phyloP scores from a whole-genome alignment of 768 basidiomycete genomes.

The Lactarius vividus region DNA sequence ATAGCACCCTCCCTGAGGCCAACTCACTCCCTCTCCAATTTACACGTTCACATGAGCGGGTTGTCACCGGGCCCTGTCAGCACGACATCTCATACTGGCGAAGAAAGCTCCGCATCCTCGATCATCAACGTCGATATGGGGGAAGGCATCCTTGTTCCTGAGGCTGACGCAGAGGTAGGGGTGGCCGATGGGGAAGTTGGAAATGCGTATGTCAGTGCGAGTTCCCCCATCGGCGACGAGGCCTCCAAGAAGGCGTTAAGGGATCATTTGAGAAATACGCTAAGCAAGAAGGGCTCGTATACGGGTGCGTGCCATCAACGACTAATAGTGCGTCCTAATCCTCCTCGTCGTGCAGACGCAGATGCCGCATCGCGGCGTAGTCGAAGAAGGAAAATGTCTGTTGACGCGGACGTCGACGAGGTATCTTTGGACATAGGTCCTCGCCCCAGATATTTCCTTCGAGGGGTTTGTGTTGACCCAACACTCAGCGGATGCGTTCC shows the following conservation, averaged over 20 bases:
- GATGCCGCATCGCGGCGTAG: conserved; percentile 25
- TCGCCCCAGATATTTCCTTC: background rate
- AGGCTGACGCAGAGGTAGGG: conserved; percentile 62
- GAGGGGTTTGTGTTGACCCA: conserved; percentile 2
- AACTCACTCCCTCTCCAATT: conserved; percentile 53
- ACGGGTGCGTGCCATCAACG: conserved; percentile 41
- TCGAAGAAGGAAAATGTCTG: conserved; percentile 22
- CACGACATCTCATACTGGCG: conserved; percentile 15
- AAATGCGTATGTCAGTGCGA: conserved; percentile 45
- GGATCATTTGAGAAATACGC: conserved; percentile 67
- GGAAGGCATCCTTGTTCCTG: conserved; percentile 70
- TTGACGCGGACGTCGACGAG: conserved; percentile 26
- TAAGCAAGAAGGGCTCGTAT: conserved; percentile 50
- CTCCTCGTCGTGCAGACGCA: background rate
- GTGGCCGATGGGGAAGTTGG: conserved; percentile 52
- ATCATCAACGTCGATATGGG: conserved; percentile 60
- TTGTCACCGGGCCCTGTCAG: conserved; percentile 4
- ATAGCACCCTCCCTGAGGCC: conserved; percentile 52
- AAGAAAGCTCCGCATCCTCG: conserved; percentile 57
- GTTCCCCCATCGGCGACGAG: conserved; percentile 45
- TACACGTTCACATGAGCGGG: conserved; percentile 46
- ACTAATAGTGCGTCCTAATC: background rate
- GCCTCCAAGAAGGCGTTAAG: conserved; percentile 62
- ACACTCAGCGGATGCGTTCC: conserved; percentile 32
- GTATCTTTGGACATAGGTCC: conserved; percentile 22